Evolutionary conservation across 148 eudicot species (phyloP), one percentile per base, ranked within the genome.

Genomic region (Euryodendron excelsum): DNA sequence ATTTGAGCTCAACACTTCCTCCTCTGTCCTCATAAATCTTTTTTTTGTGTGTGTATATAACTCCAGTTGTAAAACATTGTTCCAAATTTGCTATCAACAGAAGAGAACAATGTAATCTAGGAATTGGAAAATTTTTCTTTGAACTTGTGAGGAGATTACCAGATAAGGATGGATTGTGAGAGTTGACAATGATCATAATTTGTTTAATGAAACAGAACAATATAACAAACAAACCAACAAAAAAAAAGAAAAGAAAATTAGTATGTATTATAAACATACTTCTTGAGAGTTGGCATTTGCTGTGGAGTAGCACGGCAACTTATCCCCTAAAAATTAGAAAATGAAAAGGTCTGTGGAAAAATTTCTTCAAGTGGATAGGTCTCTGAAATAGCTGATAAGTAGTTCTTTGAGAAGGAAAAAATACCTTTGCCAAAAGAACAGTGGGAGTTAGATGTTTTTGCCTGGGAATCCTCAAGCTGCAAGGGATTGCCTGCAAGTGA

Each of bases 381-480:
- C 61, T 45, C 13, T 75, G 73, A 63, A 73, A 37, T 68, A 58
- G 33, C 31, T 69, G 76, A 71, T 67, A 60, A 18, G 36, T 33
- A 15, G 71, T 65, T 62, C 62, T 47, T 58, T 28, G 20, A 69
- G 69, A 71, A 79, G 60, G 39, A 67, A 28, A 66, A 67, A 79
- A 34, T 83, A 92, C 98, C 91, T 86, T 85, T 74, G 86, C 80
- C 52, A 80, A 82, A 79, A 84, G 84, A 62, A 82, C 56, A 63
- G 87, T 34, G 52, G 89, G 81, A 78, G 81, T 77, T 58, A 41
- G 63, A 79, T 81, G 80, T 66, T 73, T 88, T 80, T 87, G 89
- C 83, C 82, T 78, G 25, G 79, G 73, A 34, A 81, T 66, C 82
- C 81, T 83, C 72, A 87, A 69, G 89, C 85, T 83, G 87, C 83